Base-by-base conservation (phyloP, 495 filamentous ascomycete species). In the Penicillium longicatenatum region DNA sequence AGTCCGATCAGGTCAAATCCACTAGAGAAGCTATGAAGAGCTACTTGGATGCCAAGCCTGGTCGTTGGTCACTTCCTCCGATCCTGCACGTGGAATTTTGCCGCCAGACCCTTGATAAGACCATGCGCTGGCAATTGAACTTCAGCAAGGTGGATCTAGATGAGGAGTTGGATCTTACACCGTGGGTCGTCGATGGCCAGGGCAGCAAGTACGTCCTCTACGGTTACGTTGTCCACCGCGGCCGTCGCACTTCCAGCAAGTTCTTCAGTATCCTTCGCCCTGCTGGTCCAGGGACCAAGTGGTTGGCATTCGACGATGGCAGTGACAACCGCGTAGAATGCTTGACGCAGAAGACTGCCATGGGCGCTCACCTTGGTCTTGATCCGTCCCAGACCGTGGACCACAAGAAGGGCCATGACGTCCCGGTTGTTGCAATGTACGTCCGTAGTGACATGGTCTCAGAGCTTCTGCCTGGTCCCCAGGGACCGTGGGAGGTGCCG, bases 261-360 rank as follows among this genome's bases (percentile, higher is more conserved):
- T 88, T 85, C 70, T 82, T 84, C 61, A 80, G 82, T 42, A 82
- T 87, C 41, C 64, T 89, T 45, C 78, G 84, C 16, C 86, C 86
- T 0, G 76, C 76, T 19, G 83, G 84, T 1, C 80, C 79, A 4
- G 79, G 75, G 10, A 75, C 78, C 10, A 78, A 73, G 44, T 89
- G 86, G 86, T 73, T 88, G 43, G 79, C 75, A 24, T 89, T 86
- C 57, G 73, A 81, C 37, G 82, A 85, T 56, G 76, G 78, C 45
- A 82, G 75, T 39, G 76, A 77, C 30, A 80, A 81, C 33, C 78
- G 79, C 44, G 84, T 88, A 16, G 75, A 80, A 42, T 81, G 80
- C 54, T 61, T 86, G 60, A 87, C 86, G 0, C 76, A 74, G 12
- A 82, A 82, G 35, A 82, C 83, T 43, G 85, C 84, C 6, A 66